Base-by-base conservation (phyloP, 345 rosid species). In the Isatis tinctoria region DNA sequence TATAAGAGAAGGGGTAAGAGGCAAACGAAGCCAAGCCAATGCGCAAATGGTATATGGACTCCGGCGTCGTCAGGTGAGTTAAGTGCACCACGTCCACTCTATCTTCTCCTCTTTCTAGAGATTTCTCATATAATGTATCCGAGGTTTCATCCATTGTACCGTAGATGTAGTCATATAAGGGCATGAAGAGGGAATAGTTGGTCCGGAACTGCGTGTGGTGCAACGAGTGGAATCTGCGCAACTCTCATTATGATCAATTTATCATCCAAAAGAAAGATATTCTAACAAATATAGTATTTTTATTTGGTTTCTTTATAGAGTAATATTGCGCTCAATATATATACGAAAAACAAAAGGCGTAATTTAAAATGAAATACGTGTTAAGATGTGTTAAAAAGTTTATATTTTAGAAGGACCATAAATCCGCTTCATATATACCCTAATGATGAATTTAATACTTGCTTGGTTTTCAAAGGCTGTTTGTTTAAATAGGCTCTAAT, bases 121-220 rank as follows among this genome's bases (percentile, higher is more conserved):
- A 76, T 20, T 64, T 73, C 33, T 86, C 82, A 22, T 87, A 79
- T 6, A 78, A 8, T 18, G 47, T 8, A 16, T 87, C 85, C 0
- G 80, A 7, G 12, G 74, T 60, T 48, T 64, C 67, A 78, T 87
- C 92, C 78, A 69, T 37, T 2, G 90, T 90, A 11, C 76, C 78
- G 6, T 87, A 87, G 3, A 85, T 69, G 74, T 78, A 80, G 65
- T 88, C 90, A 20, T 87, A 89, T 7, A 87, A 17, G 13, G 95
- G 95, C 95, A 89, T 87, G 73, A 82, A 86, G 13, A 88, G 86
- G 10, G 85, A 67, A 64, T 84, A 89, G 60, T 89, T 89, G 5
- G 87, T 88, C 33, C 87, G 80, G 51, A 87, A 85, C 20, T 87
- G 87, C 0, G 92, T 87, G 72, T 89, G 92, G 73, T 87, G 96